Percentiles rank a stretch among this genome's conserved stretches.
These are phyloP conservation scores for Apiotrichum brassicae DNA, from an alignment of 1,284 basidiomycete species.

Conservation along the genomic window DNA sequence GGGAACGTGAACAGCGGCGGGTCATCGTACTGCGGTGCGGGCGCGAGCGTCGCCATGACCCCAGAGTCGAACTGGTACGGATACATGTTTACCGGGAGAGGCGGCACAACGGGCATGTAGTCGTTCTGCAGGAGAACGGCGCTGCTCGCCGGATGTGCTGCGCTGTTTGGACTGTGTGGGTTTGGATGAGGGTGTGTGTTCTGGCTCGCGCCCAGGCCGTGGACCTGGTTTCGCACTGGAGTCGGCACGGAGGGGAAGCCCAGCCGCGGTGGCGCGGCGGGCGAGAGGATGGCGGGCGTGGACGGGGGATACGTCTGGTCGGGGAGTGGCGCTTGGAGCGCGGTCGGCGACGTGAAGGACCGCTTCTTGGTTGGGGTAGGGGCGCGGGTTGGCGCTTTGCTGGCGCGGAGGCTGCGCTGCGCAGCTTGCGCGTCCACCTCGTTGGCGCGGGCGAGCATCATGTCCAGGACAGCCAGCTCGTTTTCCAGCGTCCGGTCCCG, in stretches of 20 bases:
- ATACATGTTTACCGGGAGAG: too few species aligned
- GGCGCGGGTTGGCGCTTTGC: neutral
- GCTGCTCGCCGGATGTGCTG: too few species aligned
- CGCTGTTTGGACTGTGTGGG: too few species aligned
- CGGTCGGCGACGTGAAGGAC: neutral
- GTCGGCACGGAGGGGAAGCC: neutral
- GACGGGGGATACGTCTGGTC: neutral
- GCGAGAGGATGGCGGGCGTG: neutral
- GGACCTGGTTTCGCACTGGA: neutral
- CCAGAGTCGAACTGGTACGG: too few species aligned
- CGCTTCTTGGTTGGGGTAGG: neutral
- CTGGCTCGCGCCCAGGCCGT: neutral
- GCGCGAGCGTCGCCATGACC: slow-evolving; percentile 14
- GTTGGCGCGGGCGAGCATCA: slow-evolving; percentile 16
- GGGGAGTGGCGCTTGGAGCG: neutral
- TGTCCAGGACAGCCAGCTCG: slow-evolving; percentile 19
- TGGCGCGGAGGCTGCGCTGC: neutral
- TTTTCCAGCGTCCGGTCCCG: slow-evolving; percentile 7
- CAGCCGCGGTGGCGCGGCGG: neutral
- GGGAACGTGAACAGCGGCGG: slow-evolving; percentile 10
- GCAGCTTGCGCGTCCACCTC: slow-evolving; percentile 8
- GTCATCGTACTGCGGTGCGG: slow-evolving; percentile 2
- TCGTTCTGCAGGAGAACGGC: too few species aligned
- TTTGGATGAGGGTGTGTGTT: too few species aligned
- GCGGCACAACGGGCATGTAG: too few species aligned